Base-by-base conservation (phyloP, 164 flowering plant species). In the Vitis cinerea region DNA sequence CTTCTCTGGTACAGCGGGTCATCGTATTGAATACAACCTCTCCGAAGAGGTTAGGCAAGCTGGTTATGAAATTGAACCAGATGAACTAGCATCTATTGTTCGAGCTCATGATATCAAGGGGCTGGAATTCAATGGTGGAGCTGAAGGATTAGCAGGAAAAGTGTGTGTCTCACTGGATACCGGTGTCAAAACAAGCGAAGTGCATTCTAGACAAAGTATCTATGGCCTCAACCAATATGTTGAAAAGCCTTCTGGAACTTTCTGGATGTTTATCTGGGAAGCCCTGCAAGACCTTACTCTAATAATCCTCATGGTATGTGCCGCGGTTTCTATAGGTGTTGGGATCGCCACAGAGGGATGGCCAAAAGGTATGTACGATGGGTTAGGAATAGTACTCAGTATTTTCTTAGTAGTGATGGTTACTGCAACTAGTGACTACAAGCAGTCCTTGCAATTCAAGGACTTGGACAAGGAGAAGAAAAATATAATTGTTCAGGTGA, bases 261-360 rank as follows among this genome's bases (percentile, higher is more conserved):
- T 85, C 53, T 81, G 79, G 82, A 81, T 69, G 81, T 87, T 84
- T 71, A 77, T 84, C 0, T 87, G 86, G 87, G 91, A 87, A 10
- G 86, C 87, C 29, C 60, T 85, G 19, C 88, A 82, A 10, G 89
- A 87, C 58, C 64, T 84, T 9, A 85, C 87, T 30, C 75, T 87
- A 10, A 71, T 82, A 1, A 80, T 87, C 52, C 87, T 87, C 47
- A 79, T 84, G 78, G 73, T 81, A 6, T 87, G 86, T 70, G 88
- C 91, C 27, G 82, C 57, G 1, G 71, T 83, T 50, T 85, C 91
- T 7, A 72, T 82, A 1, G 87, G 80, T 17, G 88, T 87, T 72
- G 91, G 91, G 9, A 66, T 85, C 48, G 80, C 84, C 2, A 87
- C 86, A 10, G 89, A 85, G 67, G 91, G 91, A 0, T 85, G 84